phyloP scores from a whole-genome alignment of 2,329 filamentous ascomycete genomes.

The Fusarium chuoi region DNA sequence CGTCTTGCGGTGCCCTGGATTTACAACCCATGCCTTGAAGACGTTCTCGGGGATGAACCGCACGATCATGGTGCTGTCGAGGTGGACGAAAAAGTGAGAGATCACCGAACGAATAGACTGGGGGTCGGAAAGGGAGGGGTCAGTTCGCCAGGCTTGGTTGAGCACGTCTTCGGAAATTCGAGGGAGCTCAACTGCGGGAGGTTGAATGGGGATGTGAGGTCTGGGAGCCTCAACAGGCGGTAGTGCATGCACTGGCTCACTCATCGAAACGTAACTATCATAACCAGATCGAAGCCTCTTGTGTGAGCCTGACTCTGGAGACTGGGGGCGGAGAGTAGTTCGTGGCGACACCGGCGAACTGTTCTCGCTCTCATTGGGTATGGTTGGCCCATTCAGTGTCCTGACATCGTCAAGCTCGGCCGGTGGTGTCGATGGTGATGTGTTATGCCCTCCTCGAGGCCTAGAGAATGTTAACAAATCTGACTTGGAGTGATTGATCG shows the following conservation, averaged over 20 bases:
- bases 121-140: slow-evolving; percentile 59
- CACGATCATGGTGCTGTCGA: slow-evolving; percentile 55
- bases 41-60: slow-evolving; percentile 54
- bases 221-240: slow-evolving; percentile 52
- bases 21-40: slow-evolving; percentile 53
- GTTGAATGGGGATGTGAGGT: slow-evolving; percentile 51
- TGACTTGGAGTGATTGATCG: not conserved
- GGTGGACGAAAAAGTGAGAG: slow-evolving; percentile 55
- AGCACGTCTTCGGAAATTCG: slow-evolving; percentile 62
- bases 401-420: slow-evolving; percentile 60
- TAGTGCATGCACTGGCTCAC: slow-evolving; percentile 47
- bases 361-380: slow-evolving; percentile 55
- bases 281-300: slow-evolving; percentile 63
- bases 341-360: slow-evolving; percentile 62
- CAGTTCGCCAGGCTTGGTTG: slow-evolving; percentile 60
- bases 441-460: slow-evolving; percentile 67
- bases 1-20: slow-evolving; percentile 50
- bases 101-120: slow-evolving; percentile 53
- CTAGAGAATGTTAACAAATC: slow-evolving; percentile 47
- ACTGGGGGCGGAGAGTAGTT: slow-evolving; percentile 48
- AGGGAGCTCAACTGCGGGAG: slow-evolving; percentile 53
- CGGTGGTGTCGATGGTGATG: slow-evolving; percentile 63
- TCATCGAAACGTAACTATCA: slow-evolving; percentile 55
- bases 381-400: slow-evolving; percentile 48
- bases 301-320: slow-evolving; percentile 51